A percentile compares a stretch with the other conserved stretches of the same genome.
Evolutionary conservation across 2,329 filamentous ascomycete genomes (phyloP).

Genomic region (Ceratocystis huliohia): DNA sequence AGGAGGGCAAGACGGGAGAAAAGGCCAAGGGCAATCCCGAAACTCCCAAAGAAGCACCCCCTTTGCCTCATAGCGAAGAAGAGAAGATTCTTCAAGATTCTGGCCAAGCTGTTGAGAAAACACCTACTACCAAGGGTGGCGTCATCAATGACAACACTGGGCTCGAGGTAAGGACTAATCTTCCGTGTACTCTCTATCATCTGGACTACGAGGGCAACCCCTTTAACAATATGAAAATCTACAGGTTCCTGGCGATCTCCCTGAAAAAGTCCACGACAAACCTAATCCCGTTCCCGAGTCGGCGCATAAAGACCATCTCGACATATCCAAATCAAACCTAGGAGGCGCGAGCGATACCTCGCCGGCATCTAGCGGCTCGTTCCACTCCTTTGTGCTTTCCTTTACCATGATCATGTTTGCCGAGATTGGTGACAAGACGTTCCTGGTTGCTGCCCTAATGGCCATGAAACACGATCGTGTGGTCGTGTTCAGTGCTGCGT

Average conservation of each 20-base stretch:
- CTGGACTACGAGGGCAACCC: not conserved
- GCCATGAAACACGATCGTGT: conserved; percentile 95
- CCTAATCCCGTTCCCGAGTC: conserved; percentile 56
- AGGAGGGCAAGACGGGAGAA: conserved; percentile 52
- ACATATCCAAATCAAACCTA: conserved; percentile 30
- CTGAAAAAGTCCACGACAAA: conserved; percentile 62
- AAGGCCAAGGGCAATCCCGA: conserved; percentile 64
- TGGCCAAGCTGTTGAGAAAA: conserved; percentile 28
- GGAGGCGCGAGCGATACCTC: conserved; percentile 23
- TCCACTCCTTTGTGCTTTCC: conserved; percentile 82
- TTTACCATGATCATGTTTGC: conserved; percentile 96
- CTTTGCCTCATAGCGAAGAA: conserved; percentile 68
- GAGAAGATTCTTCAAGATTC: conserved; percentile 43
- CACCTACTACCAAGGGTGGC: conserved; percentile 19
- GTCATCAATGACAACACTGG: conserved; percentile 28
- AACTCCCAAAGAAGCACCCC: conserved; percentile 72
- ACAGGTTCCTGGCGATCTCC: conserved; percentile 71
- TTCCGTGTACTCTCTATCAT: not conserved
- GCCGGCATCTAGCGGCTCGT: conserved; percentile 33
- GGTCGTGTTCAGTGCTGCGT: conserved; percentile 90
- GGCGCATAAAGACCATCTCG: conserved; percentile 51
- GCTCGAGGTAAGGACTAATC: conserved; percentile 42
- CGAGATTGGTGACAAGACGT: conserved; percentile 96
- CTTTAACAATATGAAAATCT: conserved; percentile 17
- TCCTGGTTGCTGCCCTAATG: conserved; percentile 93